Evolutionary conservation across 2,329 filamentous ascomycete genomes (phyloP), one percentile per base, ranked within the genome.

Genomic region (Didymellaceae sp.): DNA sequence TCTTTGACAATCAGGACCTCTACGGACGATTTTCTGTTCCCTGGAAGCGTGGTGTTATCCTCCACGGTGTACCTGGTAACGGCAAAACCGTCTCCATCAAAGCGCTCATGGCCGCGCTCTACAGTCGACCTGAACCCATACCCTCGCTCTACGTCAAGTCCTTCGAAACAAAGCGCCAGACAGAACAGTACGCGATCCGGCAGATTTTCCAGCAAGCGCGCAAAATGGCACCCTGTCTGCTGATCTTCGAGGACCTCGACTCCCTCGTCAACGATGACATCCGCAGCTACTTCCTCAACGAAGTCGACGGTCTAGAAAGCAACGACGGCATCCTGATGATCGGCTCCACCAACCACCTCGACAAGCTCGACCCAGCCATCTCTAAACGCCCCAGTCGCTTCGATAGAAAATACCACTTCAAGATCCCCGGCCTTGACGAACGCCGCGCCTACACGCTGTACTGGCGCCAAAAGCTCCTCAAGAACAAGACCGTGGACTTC

Each of bases 171-270:
- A 65, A 78, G 63, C 86, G 70, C 49, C 63, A 59, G 7, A 85
- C 84, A 0, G 83, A 83, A 0, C 82, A 87, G 56, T 74, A 72
- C 48, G 67, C 77, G 49, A 67, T 71, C 40, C 49, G 58, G 0
- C 45, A 52, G 13, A 70, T 72, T 17, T 72, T 72, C 49, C 18
- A 14, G n/a, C 81, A 80, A 45, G 86, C 86, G 0, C 75, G 86
- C 13, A 75, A 79, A 48, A 79, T 81, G 49, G 82, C 86, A 0
- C 87, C 86, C 0, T 89, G 86, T 69, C 80, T 87, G 43, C 78
- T 89, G 2, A 82, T 89, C 31, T 86, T 89, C 51, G 87, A 89
- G 67, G 87, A 89, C 52, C 77, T 89, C 4, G 86, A 89, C 65
- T 82, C 79, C 3, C 78, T 89, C 11, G 80, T 89, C 20, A 78